Conservation (phyloP, 2,329 filamentous ascomycete species). For the Sporothrix schenckii region DNA sequence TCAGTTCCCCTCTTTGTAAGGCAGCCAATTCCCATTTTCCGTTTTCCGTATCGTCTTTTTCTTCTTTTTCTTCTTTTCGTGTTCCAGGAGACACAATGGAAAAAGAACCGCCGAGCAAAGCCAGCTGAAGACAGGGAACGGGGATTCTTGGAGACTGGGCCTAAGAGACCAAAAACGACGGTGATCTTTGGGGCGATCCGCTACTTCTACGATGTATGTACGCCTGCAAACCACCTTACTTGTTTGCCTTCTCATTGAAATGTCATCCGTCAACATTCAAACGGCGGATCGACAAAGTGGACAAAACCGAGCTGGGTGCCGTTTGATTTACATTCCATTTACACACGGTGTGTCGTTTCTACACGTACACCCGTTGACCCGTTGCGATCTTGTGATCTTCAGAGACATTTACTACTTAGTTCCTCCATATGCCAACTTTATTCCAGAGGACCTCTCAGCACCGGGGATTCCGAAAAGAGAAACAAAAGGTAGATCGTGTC, state of each 20-base stretch:
- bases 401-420: neutral
- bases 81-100: neutral
- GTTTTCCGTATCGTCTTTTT: too few relatives aligned
- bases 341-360: too few relatives aligned
- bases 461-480: neutral
- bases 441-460: neutral
- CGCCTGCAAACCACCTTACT: neutral
- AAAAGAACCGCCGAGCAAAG: conserved; percentile 23
- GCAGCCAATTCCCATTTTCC: too few relatives aligned
- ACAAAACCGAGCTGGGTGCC: neutral
- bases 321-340: neutral
- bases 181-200: neutral
- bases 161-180: neutral
- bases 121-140: conserved; percentile 26
- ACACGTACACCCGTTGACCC: neutral
- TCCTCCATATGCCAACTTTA: too few relatives aligned
- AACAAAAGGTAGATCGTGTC: neutral
- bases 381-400: neutral
- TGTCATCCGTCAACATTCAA: neutral
- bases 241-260: neutral
- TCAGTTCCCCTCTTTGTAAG: too few relatives aligned
- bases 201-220: too few relatives aligned
- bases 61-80: too few relatives aligned
- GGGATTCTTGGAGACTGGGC: neutral
- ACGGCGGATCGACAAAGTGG: conserved; percentile 27